A percentile compares a stretch with the other conserved stretches of the same genome.
phyloP scores from a whole-genome alignment of 78 protist genomes.

The Dictyostelium firmibasis region DNA sequence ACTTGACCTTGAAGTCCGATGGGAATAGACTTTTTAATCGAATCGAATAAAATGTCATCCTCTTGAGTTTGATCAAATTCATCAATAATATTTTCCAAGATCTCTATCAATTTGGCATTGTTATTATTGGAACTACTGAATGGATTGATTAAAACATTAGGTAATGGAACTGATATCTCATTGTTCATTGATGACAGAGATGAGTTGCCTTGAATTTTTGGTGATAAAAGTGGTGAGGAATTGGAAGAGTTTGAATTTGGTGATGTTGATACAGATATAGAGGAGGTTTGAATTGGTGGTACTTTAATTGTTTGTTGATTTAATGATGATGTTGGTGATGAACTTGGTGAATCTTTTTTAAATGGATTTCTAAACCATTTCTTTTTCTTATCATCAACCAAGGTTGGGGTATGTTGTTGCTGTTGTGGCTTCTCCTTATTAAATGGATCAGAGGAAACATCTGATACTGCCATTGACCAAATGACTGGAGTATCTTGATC shows the following conservation, averaged over 20 bases:
- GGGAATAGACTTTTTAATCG: background rate
- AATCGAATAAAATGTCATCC: background rate
- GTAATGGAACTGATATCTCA: background rate
- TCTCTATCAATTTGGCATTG: background rate
- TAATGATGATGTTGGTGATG: background rate
- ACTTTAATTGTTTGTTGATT: background rate
- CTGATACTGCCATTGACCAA: constrained; percentile 43
- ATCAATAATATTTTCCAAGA: background rate
- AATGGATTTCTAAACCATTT: constrained; percentile 11
- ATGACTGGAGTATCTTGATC: constrained; percentile 17
- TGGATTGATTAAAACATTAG: constrained; percentile 9
- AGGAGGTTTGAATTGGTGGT: background rate
- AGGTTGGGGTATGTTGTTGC: background rate
- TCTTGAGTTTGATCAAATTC: background rate
- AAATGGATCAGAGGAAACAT: constrained; percentile 39
- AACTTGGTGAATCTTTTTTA: constrained; percentile 8
- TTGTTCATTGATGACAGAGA: background rate
- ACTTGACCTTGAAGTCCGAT: constrained; percentile 31
- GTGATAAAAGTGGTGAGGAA: background rate
- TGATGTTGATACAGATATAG: constrained; percentile 5
- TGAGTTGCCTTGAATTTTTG: background rate
- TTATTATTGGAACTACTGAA: background rate
- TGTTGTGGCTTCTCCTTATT: background rate
- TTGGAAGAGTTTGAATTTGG: background rate
- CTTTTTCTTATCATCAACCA: background rate